Percentiles rank a stretch among this genome's conserved stretches.
Conservation (phyloP, 306 rosid genomes). For the Oxytropis ochrocephala region DNA sequence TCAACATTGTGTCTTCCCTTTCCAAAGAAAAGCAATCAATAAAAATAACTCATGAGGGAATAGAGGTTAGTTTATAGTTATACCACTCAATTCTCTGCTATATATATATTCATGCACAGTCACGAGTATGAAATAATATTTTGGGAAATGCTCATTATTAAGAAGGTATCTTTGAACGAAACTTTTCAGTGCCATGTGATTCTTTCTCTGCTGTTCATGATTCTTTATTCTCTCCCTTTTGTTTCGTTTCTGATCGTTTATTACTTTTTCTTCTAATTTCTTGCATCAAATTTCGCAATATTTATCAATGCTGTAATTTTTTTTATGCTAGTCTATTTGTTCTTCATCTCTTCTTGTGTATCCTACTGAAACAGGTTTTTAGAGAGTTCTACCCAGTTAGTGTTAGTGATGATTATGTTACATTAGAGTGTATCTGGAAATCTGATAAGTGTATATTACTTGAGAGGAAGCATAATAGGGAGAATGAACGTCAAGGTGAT, state of each 20-base stretch:
- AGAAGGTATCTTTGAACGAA: no score
- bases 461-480: conserved; percentile 41
- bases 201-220: no score
- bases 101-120: background rate
- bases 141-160: no score
- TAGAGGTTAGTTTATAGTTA: conserved; percentile 55
- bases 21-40: conserved; percentile 60
- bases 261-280: no score
- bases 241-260: no score
- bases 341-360: background rate
- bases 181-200: no score
- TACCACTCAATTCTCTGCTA: background rate
- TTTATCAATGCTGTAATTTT: background rate
- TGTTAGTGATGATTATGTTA: conserved; percentile 43
- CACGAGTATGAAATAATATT: background rate
- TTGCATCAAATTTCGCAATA: no score
- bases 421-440: conserved; percentile 65
- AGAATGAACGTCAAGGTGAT: conserved; percentile 36
- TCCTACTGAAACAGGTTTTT: conserved; percentile 40
- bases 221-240: no score
- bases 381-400: conserved; percentile 66
- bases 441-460: conserved; percentile 54
- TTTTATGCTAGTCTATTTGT: background rate
- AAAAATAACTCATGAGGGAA: conserved; percentile 49
- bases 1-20: conserved; percentile 70